Evolutionary conservation across 371 early-diverging fungal genomes (phyloP).

Genomic region (Rhizopus stolonifer): DNA sequence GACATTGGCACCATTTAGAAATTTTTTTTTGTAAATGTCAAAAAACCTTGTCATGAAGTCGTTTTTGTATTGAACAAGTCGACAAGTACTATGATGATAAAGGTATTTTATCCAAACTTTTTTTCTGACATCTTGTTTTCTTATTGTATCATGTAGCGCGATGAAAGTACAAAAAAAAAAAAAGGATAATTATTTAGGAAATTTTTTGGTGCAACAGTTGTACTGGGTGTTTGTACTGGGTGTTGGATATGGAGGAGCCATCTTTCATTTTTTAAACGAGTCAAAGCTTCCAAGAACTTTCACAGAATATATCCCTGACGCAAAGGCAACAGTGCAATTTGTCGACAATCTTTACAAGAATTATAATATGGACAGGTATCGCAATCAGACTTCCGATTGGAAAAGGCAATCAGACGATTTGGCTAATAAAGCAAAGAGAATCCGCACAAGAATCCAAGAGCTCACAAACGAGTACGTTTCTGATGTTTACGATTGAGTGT

Average conservation of each 20-base stretch:
- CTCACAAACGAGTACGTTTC: too few relatives aligned
- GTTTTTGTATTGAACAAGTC: too few relatives aligned
- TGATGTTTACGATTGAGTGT: constrained; percentile 22
- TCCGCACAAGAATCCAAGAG: constrained; percentile 20
- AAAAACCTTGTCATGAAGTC: too few relatives aligned
- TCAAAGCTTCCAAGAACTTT: constrained; percentile 15
- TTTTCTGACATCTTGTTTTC: neutral
- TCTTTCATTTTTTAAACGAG: constrained; percentile 14
- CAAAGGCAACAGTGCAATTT: constrained; percentile 18
- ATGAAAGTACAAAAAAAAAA: constrained; percentile 17
- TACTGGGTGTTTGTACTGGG: neutral
- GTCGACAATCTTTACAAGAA: constrained; percentile 22
- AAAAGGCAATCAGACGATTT: constrained; percentile 21
- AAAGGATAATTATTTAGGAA: neutral
- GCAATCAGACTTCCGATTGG: constrained; percentile 9
- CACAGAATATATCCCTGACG: constrained; percentile 21
- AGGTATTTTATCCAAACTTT: too few relatives aligned
- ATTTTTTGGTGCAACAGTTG: constrained; percentile 6
- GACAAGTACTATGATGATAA: too few relatives aligned
- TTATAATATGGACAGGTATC: constrained; percentile 14
- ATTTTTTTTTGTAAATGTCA: too few relatives aligned
- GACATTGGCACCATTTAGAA: too few relatives aligned
- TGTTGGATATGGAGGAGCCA: constrained; percentile 17
- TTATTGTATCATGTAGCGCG: constrained; percentile 9
- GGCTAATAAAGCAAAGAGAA: constrained; percentile 14